These are phyloP conservation scores for Apiospora phragmitis DNA, from an alignment of 2,329 filamentous ascomycete species.

Conservation along the genomic window DNA sequence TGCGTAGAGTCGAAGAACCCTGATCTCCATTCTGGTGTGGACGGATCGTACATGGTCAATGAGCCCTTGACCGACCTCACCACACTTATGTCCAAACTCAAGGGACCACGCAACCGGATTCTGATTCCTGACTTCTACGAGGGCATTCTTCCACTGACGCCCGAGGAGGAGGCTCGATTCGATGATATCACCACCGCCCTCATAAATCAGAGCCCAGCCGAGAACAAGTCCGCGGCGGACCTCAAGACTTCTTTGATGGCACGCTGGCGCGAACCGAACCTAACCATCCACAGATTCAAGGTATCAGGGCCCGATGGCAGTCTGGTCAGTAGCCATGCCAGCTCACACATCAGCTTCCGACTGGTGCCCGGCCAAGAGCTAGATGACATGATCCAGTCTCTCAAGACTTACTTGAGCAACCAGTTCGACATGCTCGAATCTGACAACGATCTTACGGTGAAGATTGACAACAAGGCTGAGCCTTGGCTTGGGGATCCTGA, in stretches of 20 bases:
- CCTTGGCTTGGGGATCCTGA: constrained; percentile 93
- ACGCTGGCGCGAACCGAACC: constrained; percentile 89
- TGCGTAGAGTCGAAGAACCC: constrained; percentile 83
- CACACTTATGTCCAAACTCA: constrained; percentile 76
- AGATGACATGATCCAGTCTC: constrained; percentile 67
- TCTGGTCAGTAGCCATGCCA: constrained; percentile 86
- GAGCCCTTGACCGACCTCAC: constrained; percentile 93
- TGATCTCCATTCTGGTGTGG: constrained; percentile 94
- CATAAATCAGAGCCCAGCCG: constrained; percentile 65
- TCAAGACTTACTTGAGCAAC: constrained; percentile 66
- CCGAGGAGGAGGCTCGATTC: constrained; percentile 77
- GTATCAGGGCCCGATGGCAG: constrained; percentile 90
- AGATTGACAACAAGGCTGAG: constrained; percentile 90
- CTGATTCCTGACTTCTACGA: constrained; percentile 90
- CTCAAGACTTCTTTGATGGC: constrained; percentile 87
- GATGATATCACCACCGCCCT: constrained; percentile 80
- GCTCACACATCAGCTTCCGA: constrained; percentile 84
- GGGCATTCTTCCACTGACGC: constrained; percentile 71
- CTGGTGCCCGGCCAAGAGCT: constrained; percentile 93
- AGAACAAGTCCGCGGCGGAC: constrained; percentile 58
- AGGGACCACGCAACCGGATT: constrained; percentile 77
- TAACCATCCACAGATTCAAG: constrained; percentile 92
- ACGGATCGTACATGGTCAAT: constrained; percentile 85
- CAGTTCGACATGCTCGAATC: constrained; percentile 77
- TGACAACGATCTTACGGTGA: constrained; percentile 77